Evolutionary conservation across 2,329 filamentous ascomycete genomes (phyloP), one percentile per base, ranked within the genome.

Genomic region (Sporothrix variecibatus): DNA sequence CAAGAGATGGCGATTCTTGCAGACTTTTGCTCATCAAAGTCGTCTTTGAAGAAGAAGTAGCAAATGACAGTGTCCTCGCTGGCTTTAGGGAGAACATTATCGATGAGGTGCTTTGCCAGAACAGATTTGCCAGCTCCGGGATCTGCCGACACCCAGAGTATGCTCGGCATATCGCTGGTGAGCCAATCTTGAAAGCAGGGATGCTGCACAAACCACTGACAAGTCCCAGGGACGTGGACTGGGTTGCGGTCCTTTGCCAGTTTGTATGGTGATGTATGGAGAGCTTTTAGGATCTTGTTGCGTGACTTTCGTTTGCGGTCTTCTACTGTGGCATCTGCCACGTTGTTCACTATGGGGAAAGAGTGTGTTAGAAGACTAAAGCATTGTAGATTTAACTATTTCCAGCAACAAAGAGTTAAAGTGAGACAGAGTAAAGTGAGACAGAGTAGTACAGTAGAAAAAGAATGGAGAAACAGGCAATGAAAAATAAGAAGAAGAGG

Each of bases 41-140:
- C 72, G 34, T 75, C 74, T 8, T 75, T 75, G 65, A 75, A 75
- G 49, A 75, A 75, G n/a, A 75, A 75, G 28, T 75, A 75, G 8
- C n/a, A n/a, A n/a, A 40, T 43, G 53, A 58, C 53, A 20, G 1
- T 15, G 8, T 3, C 26, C 2, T 58, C 53, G 23, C 3, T 15
- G 6, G 11, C 26, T 1, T 23, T 8, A 4, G 23, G 20, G 9
- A 58, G 53, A 4, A 28, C 2, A 17, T 58, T 26, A 17, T 58
- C 53, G 26, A 58, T 17, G 2, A 58, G 53, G 17, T 58, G 53
- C 26, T 58, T 58, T 15, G 53, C 23, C 7, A 58, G 7, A 3
- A 58, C 53, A 6, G 53, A 58, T 17, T 58, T 58, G 23, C 53
- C 53, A 5, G 23, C 17, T 3, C 53, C 53, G 3, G 53, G 53